phyloP scores from a whole-genome alignment of 148 eudicot species.

The Cornus kousa region DNA sequence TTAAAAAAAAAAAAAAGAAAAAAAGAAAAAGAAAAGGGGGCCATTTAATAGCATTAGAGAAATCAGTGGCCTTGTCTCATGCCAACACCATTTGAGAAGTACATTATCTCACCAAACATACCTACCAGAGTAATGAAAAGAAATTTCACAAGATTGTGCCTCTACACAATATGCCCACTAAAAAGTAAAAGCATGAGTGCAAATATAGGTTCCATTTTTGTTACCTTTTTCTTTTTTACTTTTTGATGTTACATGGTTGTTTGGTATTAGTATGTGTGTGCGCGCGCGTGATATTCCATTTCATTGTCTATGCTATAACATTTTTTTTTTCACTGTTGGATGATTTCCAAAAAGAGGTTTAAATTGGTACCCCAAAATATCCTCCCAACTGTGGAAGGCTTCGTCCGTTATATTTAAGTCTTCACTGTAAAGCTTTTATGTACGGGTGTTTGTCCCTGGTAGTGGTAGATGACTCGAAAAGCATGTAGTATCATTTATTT shows the following conservation, averaged over 20 bases:
- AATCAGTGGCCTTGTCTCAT: not conserved
- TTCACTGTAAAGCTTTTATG: too few species aligned
- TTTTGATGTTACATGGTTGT: not conserved
- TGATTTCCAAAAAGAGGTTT: not conserved
- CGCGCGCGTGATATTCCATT: not conserved
- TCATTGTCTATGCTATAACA: not conserved
- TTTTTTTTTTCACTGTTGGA: not conserved
- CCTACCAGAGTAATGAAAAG: not conserved
- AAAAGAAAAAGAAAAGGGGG: not conserved
- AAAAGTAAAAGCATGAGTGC: not conserved
- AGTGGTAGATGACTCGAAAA: too few species aligned
- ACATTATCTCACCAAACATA: not conserved
- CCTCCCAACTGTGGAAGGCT: not conserved
- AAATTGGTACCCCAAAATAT: too few species aligned
- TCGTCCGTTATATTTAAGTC: not conserved
- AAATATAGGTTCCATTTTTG: not conserved
- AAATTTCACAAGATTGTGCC: not conserved
- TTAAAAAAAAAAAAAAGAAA: too few species aligned
- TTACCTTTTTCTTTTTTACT: not conserved
- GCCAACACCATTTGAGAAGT: not conserved
- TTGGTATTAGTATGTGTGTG: too few species aligned
- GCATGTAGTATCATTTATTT: too few species aligned
- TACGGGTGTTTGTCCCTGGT: too few species aligned
- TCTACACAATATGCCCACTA: not conserved
- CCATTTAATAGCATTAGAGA: not conserved